Evolutionary conservation across 305 asterid genomes (phyloP), one percentile per base, ranked within the genome.

Genomic region (Petunia hybrid): DNA sequence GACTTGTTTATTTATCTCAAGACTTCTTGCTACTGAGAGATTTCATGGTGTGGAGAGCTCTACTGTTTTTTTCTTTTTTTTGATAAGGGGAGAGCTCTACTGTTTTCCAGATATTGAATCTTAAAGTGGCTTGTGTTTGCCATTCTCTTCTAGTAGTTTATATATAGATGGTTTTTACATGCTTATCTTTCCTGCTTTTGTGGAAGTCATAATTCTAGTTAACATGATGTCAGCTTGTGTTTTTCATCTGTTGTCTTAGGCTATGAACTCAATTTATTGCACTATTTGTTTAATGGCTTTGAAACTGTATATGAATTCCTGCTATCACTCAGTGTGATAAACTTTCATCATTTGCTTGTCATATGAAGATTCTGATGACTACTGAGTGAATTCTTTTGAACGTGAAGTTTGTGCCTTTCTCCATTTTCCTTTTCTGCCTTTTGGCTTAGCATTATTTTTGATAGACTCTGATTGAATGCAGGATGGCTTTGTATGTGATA

Each of bases 1-100:
- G 12, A 51, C 78, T 71, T 48, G 78, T 48, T 10, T 35, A 71
- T 71, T 71, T 35, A 71, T 71, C 48, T 71, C 45, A 48, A 35
- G 35, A 38, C 78, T 48, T 71, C 45, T 35, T 48, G 45, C 78
- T 71, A 71, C 59, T 46, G 2, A 46, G 77, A 71, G 60, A 71
- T 71, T 31, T 59, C 77, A 46, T 71, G 42, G 35, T 31, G 60
- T 46, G 77, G 35, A 71, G 77, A 10, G 31, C 60, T 22, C 31
- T 22, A 22, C 31, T 22, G 31, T 22, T 22, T 22, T 22, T 22
- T 22, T 22, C 31, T 22, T 22, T 22, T 22, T 22, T 22, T 22
- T 22, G 31, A 22, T 22, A 22, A 22, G 31, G 31, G 31, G 31
- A 22, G 31, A 22, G 31, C 31, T 71, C 56, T 45, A 69, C 59